Base-by-base conservation (phyloP, 352 stramenopile species). In the Phytophthora pini region DNA sequence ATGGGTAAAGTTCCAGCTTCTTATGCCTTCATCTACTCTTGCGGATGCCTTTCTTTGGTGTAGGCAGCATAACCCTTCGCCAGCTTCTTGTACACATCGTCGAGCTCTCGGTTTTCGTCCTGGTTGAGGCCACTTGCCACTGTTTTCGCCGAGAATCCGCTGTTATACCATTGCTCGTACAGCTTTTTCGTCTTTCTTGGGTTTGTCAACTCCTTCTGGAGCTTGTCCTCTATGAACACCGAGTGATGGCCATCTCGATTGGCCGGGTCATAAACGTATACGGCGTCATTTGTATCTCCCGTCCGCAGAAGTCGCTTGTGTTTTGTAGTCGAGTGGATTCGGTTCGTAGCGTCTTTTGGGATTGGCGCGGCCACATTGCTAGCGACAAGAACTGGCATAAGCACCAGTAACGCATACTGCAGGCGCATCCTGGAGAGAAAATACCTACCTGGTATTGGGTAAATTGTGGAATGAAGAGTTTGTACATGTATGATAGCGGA, bases 161-260 rank as follows among this genome's bases (percentile, higher is more conserved):
- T 63, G 17, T 53, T 64, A 26, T 68, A 58, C 53, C 61, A 68
- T 12, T n/a, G 20, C 6, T 48, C 17, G 53, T 64, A 68, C 4
- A 68, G 39, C 17, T 45, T 68, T 22, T 47, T 53, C 5, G 47
- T 58, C 50, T 68, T 68, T 22, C 29, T 46, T 2, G 60, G 51
- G 45, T 62, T 40, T 43, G 51, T n/a, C 3, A 68, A 22, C 1
- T 52, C 45, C 22, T 57, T 63, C 26, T 54, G 26, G 15, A 68
- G 60, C 34, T 63, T 68, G 34, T 53, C 2, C 27, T 63, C 52
- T 4, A 63, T 52, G 38, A 68, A 68, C 13, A 32, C 46, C 26
- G 45, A 24, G 12, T 31, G 26, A 2, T 53, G 27, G 8, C 29
- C n/a, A n/a, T 52, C 26, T 52, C 20, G 57, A 15, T 49, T 66